Evolutionary conservation across 257 asterid genomes (phyloP).

Genomic region (Ajuga chamaepitys): DNA sequence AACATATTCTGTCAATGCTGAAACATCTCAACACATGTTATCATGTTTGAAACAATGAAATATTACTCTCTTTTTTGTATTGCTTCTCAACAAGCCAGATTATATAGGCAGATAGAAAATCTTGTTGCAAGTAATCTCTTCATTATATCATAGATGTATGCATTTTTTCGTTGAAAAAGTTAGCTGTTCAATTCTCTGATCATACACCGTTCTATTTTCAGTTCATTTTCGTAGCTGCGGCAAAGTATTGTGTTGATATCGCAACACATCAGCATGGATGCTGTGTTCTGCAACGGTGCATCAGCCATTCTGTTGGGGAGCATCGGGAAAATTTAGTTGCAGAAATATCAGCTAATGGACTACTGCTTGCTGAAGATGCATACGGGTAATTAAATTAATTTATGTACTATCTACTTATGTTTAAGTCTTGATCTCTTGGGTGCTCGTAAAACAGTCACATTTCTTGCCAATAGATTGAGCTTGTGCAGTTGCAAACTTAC

Average conservation of each 20-base stretch:
- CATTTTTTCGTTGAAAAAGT: not conserved
- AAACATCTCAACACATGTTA: too few relatives aligned
- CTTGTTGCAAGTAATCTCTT: not conserved
- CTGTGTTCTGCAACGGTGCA: slow-evolving; percentile 91
- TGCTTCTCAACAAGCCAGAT: not conserved
- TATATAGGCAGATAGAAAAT: not conserved
- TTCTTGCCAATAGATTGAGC: not conserved
- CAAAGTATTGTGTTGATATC: slow-evolving; percentile 80
- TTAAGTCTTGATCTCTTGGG: not conserved
- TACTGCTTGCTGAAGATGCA: slow-evolving; percentile 90
- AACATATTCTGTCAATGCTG: too few relatives aligned
- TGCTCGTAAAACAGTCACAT: too few relatives aligned
- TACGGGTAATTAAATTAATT: slow-evolving; percentile 58
- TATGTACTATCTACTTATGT: not conserved
- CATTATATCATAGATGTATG: not conserved
- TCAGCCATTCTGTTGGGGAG: slow-evolving; percentile 65
- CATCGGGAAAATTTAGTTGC: slow-evolving; percentile 56
- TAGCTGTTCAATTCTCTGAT: not conserved
- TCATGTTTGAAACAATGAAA: too few relatives aligned
- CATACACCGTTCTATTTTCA: slow-evolving; percentile 21
- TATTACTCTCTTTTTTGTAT: too few relatives aligned
- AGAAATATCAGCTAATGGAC: slow-evolving; percentile 66
- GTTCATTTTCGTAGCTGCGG: slow-evolving; percentile 89
- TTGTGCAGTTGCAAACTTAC: not conserved
- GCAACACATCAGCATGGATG: slow-evolving; percentile 98